Conservation (phyloP, 108 stramenopile genomes). For the Nannochloropsis salina region DNA sequence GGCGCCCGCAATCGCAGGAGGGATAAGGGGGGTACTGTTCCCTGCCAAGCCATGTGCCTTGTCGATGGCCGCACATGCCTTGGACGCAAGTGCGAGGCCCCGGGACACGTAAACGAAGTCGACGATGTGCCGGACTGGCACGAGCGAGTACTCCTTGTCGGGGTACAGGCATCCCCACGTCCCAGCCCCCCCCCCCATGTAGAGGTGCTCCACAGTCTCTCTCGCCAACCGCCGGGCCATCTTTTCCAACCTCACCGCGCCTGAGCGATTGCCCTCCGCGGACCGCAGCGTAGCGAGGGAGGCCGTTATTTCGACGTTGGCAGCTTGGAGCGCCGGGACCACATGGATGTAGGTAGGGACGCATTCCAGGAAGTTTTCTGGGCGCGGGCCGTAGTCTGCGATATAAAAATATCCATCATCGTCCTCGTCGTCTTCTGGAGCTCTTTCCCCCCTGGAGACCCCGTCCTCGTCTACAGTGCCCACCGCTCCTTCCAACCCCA, state of each 20-base stretch:
- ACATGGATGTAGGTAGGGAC: slow-evolving; percentile 6
- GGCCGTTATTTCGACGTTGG: slow-evolving; percentile 16
- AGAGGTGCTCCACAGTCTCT: neutral
- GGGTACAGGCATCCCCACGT: neutral
- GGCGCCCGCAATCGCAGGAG: neutral
- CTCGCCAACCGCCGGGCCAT: neutral
- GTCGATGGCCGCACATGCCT: neutral
- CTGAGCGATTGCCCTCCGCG: neutral
- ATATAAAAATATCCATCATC: slow-evolving; percentile 3
- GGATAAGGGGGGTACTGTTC: neutral
- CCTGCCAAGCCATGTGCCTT: neutral
- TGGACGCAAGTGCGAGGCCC: neutral
- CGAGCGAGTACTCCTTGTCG: neutral
- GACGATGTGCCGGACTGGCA: neutral
- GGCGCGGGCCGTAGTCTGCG: slow-evolving; percentile 8
- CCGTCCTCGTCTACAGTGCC: too few relatives aligned
- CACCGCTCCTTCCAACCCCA: too few relatives aligned
- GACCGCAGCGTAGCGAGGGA: neutral
- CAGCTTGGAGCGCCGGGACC: neutral
- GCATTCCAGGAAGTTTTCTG: neutral
- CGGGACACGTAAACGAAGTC: slow-evolving; percentile 11
- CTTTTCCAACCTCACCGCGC: neutral
- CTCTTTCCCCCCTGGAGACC: too few relatives aligned
- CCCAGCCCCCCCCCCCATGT: neutral
- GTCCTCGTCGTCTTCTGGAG: neutral